A percentile compares a stretch with the other conserved stretches of the same genome.
Evolutionary conservation across 2,329 filamentous ascomycete species (phyloP).

Genomic region (Aurifilum marmelostoma): DNA sequence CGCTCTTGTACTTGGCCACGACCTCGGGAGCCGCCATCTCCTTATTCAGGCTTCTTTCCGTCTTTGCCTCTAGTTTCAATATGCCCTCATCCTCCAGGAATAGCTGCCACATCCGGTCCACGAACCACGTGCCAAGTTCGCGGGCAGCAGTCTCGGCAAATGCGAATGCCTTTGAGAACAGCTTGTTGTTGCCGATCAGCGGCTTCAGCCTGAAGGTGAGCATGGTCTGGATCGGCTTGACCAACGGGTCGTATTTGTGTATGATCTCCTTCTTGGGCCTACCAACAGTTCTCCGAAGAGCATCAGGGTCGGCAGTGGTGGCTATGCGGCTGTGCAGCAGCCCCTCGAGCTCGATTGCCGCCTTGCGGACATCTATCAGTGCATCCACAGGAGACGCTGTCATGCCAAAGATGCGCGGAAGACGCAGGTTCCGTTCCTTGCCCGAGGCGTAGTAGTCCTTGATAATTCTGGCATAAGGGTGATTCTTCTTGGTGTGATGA

Average conservation of each 20-base stretch:
- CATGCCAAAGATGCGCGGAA: slow-evolving; percentile 90
- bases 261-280: slow-evolving; percentile 63
- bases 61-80: slow-evolving; percentile 61
- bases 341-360: slow-evolving; percentile 73
- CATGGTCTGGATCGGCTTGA: slow-evolving; percentile 61
- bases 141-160: slow-evolving; percentile 63
- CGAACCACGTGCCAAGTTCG: slow-evolving; percentile 80
- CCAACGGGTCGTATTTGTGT: slow-evolving; percentile 54
- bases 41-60: slow-evolving; percentile 38
- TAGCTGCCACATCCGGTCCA: slow-evolving; percentile 79
- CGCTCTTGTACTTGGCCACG: slow-evolving; percentile 55
- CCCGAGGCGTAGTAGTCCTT: slow-evolving; percentile 73
- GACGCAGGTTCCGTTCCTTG: slow-evolving; percentile 35
- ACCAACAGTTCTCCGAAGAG: slow-evolving; percentile 62
- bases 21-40: slow-evolving; percentile 36
- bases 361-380: slow-evolving; percentile 70
- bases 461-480: slow-evolving; percentile 88
- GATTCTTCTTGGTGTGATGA: slow-evolving; percentile 93
- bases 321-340: slow-evolving; percentile 82
- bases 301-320: slow-evolving; percentile 62
- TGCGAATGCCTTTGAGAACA: slow-evolving; percentile 60
- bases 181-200: slow-evolving; percentile 44
- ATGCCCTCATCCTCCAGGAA: slow-evolving; percentile 66
- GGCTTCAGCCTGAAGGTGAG: slow-evolving; percentile 62
- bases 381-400: slow-evolving; percentile 94